These are phyloP conservation scores for Lactifluus pinguis DNA, from an alignment of 768 basidiomycete species.

Conservation along the genomic window DNA sequence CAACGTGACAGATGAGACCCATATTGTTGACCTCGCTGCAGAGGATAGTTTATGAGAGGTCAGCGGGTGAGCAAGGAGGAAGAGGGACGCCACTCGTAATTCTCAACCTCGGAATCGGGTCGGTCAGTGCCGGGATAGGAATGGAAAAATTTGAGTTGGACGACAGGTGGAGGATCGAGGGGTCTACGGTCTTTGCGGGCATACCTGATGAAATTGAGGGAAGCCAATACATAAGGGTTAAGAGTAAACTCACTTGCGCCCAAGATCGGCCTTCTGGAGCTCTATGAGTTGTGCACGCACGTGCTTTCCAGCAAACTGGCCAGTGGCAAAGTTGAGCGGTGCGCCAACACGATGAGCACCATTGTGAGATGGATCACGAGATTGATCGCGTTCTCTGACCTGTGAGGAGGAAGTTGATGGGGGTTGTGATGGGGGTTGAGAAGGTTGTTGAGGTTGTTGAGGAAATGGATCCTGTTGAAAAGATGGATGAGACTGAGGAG, in stretches of 20 bases:
- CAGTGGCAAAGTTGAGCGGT: conserved; percentile 23
- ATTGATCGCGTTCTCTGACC: conserved; percentile 6
- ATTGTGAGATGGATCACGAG: conserved; percentile 4
- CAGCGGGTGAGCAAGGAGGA: background rate
- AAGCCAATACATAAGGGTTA: background rate
- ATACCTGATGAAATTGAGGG: conserved; percentile 15
- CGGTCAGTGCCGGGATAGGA: conserved; percentile 10
- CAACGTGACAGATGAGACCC: conserved; percentile 69
- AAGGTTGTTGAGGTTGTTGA: background rate
- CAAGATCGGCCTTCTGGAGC: conserved; percentile 28
- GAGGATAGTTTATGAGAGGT: background rate
- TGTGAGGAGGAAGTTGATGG: background rate
- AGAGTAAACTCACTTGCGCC: conserved; percentile 23
- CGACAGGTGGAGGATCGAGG: conserved; percentile 24
- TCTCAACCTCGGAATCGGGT: conserved; percentile 13
- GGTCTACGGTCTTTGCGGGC: conserved; percentile 23
- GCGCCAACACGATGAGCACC: conserved; percentile 20
- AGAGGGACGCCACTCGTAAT: conserved; percentile 17
- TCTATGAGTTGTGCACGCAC: conserved; percentile 23
- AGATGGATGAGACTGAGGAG: background rate
- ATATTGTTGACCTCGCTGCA: conserved; percentile 49
- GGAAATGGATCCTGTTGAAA: conserved; percentile 2
- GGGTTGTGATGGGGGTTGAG: background rate
- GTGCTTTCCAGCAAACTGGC: conserved; percentile 26
- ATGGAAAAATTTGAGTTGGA: conserved; percentile 21